These are phyloP conservation scores for Penicillium samsonianum DNA, from an alignment of 495 filamentous ascomycete species.

Conservation along the genomic window DNA sequence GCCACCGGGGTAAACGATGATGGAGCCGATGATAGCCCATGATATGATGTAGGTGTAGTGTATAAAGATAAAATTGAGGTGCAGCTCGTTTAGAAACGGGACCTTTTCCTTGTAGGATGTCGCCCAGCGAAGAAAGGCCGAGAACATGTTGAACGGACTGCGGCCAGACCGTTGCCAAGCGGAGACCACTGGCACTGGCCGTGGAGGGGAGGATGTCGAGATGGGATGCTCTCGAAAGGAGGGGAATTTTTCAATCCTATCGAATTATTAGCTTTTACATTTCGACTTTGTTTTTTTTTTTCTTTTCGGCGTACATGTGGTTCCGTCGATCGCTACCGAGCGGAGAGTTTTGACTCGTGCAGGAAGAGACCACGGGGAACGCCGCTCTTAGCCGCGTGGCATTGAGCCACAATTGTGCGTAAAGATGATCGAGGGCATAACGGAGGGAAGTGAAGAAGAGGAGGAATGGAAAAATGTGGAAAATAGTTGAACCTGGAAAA, in stretches of 20 bases:
- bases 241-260: conserved; percentile 25
- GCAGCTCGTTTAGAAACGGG: conserved; percentile 48
- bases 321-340: conserved; percentile 23
- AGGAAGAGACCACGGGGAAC: conserved; percentile 16
- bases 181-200: conserved; percentile 15
- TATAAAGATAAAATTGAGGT: conserved; percentile 80
- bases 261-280: conserved; percentile 2
- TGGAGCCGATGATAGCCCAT: conserved; percentile 66
- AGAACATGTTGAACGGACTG: conserved; percentile 35
- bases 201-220: conserved; percentile 10
- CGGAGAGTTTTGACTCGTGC: conserved; percentile 23
- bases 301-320: conserved; percentile 20
- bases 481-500: not conserved
- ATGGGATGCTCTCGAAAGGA: conserved; percentile 15
- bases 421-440: conserved; percentile 1
- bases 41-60: conserved; percentile 85
- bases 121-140: conserved; percentile 25
- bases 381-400: conserved; percentile 27
- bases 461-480: not conserved
- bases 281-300: not conserved
- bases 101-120: conserved; percentile 29
- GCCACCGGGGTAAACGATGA: conserved; percentile 68
- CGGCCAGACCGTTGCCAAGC: conserved; percentile 20
- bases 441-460: not conserved
- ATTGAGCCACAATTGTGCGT: conserved; percentile 19